Conservation (phyloP, 2,329 filamentous ascomycete genomes). For the Apiospora rasikravindrae region DNA sequence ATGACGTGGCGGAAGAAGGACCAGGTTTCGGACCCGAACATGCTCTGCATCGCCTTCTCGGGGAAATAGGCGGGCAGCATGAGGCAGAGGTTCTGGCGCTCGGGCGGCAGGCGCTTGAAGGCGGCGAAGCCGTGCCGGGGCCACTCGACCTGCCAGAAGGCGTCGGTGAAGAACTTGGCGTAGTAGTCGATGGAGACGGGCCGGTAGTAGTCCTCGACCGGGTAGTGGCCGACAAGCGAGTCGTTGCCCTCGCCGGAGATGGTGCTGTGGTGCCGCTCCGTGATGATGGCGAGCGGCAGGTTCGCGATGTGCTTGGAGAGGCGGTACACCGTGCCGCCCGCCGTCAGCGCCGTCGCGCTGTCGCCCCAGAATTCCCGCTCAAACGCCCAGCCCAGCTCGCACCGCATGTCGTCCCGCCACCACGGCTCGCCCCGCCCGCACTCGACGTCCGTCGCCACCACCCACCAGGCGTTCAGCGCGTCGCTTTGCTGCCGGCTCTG, state of each 20-base stretch:
- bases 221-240: not conserved
- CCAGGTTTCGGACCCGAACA: slow-evolving; percentile 7
- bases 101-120: slow-evolving; percentile 25
- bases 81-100: slow-evolving; percentile 6
- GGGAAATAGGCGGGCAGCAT: not conserved
- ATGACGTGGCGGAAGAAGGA: slow-evolving; percentile 24
- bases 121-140: slow-evolving; percentile 27
- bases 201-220: slow-evolving; percentile 22
- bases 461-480: not conserved
- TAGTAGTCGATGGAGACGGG: slow-evolving; percentile 30
- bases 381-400: slow-evolving; percentile 21
- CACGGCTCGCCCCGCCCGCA: slow-evolving; percentile 16
- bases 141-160: slow-evolving; percentile 33
- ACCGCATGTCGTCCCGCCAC: slow-evolving; percentile 6
- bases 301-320: not conserved
- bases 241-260: no score
- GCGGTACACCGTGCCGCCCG: no score
- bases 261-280: not conserved
- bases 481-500: not conserved
- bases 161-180: slow-evolving; percentile 32
- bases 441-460: not conserved
- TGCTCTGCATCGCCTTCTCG: not conserved
- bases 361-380: slow-evolving; percentile 20
- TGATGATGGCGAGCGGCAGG: not conserved
- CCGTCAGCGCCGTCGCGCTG: not conserved